phyloP scores from a whole-genome alignment of 75 land plant species.

The Sequoia sempervirens region DNA sequence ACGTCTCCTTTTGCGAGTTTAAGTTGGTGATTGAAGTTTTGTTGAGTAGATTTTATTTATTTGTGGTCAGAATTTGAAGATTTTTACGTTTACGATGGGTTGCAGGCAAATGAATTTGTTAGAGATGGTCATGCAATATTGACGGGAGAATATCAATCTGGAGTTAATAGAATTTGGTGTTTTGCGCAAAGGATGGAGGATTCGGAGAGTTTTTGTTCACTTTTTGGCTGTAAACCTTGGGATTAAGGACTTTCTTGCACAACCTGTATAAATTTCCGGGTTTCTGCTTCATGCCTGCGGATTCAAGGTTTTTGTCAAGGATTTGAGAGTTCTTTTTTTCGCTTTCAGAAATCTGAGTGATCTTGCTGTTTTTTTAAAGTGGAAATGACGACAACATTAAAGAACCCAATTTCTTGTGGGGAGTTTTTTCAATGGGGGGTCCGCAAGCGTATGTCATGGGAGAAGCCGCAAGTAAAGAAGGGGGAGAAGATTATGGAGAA shows the following conservation, averaged over 20 bases:
- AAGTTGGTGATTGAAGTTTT: too few species aligned
- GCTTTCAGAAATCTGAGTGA: background rate
- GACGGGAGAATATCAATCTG: background rate
- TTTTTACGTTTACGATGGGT: too few species aligned
- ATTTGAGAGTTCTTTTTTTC: background rate
- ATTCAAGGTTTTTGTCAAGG: background rate
- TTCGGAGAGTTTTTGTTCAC: background rate
- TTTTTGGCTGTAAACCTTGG: background rate
- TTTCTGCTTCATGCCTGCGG: background rate
- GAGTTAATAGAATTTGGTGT: background rate
- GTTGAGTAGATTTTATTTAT: too few species aligned
- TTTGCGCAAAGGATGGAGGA: background rate
- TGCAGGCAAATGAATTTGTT: too few species aligned
- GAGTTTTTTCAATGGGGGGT: background rate
- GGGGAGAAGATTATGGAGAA: background rate
- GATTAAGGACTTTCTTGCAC: background rate
- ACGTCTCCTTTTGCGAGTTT: too few species aligned
- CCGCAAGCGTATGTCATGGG: background rate
- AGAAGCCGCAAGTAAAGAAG: background rate
- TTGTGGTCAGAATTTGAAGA: too few species aligned
- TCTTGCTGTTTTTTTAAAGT: background rate
- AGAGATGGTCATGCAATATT: too few species aligned
- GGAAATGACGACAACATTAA: background rate
- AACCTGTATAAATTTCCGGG: background rate
- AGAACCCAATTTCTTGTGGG: background rate